Conservation (phyloP, 805 yeast genomes). For the Zygoascus ofunaensis region DNA sequence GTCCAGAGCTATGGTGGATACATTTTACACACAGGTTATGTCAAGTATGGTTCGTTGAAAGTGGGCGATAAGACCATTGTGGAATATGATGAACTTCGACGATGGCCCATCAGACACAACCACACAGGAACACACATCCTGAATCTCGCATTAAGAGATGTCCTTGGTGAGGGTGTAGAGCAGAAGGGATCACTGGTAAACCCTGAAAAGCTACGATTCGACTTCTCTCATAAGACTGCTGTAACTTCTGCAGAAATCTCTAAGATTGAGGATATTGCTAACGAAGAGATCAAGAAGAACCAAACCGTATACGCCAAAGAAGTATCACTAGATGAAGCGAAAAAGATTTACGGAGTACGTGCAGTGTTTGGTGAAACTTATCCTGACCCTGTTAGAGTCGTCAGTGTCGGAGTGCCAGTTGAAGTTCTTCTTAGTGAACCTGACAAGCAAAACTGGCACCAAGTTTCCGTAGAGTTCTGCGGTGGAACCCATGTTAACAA, state of each 20-base stretch:
- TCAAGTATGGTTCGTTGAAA: conserved; percentile 65
- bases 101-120: conserved; percentile 94
- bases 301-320: conserved; percentile 72
- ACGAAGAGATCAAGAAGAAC: conserved; percentile 62
- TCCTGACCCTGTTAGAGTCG: conserved; percentile 98
- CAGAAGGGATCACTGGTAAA: conserved; percentile 97
- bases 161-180: conserved; percentile 78
- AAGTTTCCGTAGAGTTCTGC: conserved; percentile 86
- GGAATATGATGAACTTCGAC: conserved; percentile 82
- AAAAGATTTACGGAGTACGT: conserved; percentile 72
- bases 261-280: conserved; percentile 66
- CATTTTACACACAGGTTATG: conserved; percentile 85
- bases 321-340: conserved; percentile 66
- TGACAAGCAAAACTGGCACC: conserved; percentile 61
- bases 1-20: conserved; percentile 92
- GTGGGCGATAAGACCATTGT: conserved; percentile 71
- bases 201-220: conserved; percentile 91
- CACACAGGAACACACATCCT: conserved; percentile 97
- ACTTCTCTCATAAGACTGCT: conserved; percentile 88
- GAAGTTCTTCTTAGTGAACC: conserved; percentile 72
- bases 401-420: conserved; percentile 86
- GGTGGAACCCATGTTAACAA: conserved; percentile 97
- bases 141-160: conserved; percentile 79
- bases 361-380: conserved; percentile 99
- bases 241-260: conserved; percentile 61